phyloP scores from a whole-genome alignment of 805 yeast species.

The Priceomyces carsonii region DNA sequence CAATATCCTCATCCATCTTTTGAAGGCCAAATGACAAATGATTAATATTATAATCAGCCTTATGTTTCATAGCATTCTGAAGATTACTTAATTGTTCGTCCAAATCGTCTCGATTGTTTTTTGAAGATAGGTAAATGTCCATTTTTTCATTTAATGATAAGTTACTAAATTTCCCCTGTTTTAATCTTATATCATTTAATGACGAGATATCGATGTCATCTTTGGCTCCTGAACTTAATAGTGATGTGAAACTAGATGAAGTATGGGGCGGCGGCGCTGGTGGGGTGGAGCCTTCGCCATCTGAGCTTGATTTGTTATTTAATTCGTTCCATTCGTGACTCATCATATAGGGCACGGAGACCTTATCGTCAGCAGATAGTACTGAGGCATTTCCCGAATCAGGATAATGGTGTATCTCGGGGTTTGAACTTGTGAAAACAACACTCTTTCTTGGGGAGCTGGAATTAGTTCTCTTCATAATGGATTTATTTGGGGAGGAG shows the following conservation, averaged over 20 bases:
- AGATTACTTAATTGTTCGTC: slow-evolving; percentile 38
- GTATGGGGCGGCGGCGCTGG: slow-evolving; percentile 33
- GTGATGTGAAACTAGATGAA: slow-evolving; percentile 8
- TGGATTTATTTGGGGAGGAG: slow-evolving; percentile 39
- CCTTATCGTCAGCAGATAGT: slow-evolving; percentile 5
- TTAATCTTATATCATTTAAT: slow-evolving; percentile 18
- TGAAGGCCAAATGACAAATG: slow-evolving; percentile 32
- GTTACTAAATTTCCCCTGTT: slow-evolving; percentile 27
- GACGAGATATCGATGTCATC: slow-evolving; percentile 16
- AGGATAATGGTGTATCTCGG: slow-evolving; percentile 34
- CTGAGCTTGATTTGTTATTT: slow-evolving; percentile 5
- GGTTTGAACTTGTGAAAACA: slow-evolving; percentile 29
- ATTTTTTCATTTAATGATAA: slow-evolving; percentile 45
- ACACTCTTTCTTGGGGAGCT: slow-evolving; percentile 37
- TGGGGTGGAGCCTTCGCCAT: slow-evolving; percentile 16
- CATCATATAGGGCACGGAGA: slow-evolving; percentile 9
- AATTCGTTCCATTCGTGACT: slow-evolving; percentile 23
- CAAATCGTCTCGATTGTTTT: slow-evolving; percentile 15
- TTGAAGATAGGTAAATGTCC: slow-evolving; percentile 38
- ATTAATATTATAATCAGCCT: slow-evolving; percentile 36
- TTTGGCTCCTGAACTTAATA: slow-evolving; percentile 9
- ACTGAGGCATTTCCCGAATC: neutral
- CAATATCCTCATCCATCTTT: slow-evolving; percentile 17
- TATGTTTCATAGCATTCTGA: slow-evolving; percentile 21
- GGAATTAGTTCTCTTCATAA: slow-evolving; percentile 27